Base-by-base conservation (phyloP, 164 flowering plant genomes). In the Warburgia ugandensis region DNA sequence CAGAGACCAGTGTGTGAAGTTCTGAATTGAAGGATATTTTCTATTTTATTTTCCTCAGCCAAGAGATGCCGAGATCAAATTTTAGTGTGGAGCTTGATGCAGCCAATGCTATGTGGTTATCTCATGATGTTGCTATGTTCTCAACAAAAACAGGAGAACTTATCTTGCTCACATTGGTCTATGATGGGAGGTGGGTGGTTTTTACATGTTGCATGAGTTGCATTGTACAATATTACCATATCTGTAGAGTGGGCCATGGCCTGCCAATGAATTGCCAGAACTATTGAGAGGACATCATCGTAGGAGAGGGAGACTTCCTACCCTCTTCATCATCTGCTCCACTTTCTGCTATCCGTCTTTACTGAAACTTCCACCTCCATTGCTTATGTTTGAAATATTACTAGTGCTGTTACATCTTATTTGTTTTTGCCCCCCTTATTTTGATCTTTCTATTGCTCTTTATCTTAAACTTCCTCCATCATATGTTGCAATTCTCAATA, bases 91-190 rank as follows among this genome's bases (percentile, higher is more conserved):
- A 94, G 76, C 92, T 94, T 60, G 99, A 89, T 74, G 95, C 97
- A 51, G 86, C 96, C 62, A 68, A 72, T 78, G 87, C 88, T 30
- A 78, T 88, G 29, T 94, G 96, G 96, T 68, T 94, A 54, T 59
- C 55, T 36, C 75, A 75, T 68, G 95, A 94, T 62, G 92, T 86
- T 13, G 96, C 88, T 36, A 67, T 94, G 75, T 75, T 94, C 48
- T 94, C 99, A 50, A 78, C 96, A 36, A 94, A 89, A 78, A 71
- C 89, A 38, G 99, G 99, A 58, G 99, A 94, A 58, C 67, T 94
- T 35, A 76, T 94, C 45, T 56, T 86, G 43, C 74, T 94, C 59
- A 78, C 84, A 21, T 76, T 94, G 71, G 75, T 81, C 46, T 84
- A 74, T 75, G 99, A 94, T 72, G 94, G 94, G 46, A 71, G 99